Evolutionary conservation across 164 flowering plant genomes (phyloP).

Genomic region (Nymphaea thermarum): DNA sequence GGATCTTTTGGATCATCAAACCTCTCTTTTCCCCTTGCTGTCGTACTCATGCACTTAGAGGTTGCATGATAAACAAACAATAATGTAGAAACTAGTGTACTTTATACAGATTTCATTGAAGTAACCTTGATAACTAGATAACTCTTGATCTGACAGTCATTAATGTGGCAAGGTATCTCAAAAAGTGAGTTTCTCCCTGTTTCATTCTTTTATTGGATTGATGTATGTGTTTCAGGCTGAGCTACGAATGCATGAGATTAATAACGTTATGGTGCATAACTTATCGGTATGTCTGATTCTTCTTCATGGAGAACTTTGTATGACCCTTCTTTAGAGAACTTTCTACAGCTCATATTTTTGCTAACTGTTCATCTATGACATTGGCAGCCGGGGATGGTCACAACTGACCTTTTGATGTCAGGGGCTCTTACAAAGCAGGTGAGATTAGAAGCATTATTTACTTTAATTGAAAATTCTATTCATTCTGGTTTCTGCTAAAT

Average conservation of each 20-base stretch:
- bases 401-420: slow-evolving; percentile 95
- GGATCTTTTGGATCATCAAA: too few species aligned
- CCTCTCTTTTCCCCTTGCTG: too few species aligned
- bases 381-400: slow-evolving; percentile 96
- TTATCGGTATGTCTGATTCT: slow-evolving; percentile 51
- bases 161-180: too few species aligned
- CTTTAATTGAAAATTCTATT: background rate
- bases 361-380: background rate
- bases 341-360: background rate
- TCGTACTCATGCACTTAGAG: too few species aligned
- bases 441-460: background rate
- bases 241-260: slow-evolving; percentile 82
- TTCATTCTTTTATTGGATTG: background rate
- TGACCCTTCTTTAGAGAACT: background rate
- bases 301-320: background rate
- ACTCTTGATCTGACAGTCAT: too few species aligned
- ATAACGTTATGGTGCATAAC: slow-evolving; percentile 81
- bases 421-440: slow-evolving; percentile 97
- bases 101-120: too few species aligned
- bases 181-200: too few species aligned
- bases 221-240: slow-evolving; percentile 54
- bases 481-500: background rate
- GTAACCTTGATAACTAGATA: too few species aligned
- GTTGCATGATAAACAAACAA: too few species aligned
- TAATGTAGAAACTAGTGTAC: too few species aligned